phyloP scores from a whole-genome alignment of 176 grass and related monocot genomes.

The Carex pumila region DNA sequence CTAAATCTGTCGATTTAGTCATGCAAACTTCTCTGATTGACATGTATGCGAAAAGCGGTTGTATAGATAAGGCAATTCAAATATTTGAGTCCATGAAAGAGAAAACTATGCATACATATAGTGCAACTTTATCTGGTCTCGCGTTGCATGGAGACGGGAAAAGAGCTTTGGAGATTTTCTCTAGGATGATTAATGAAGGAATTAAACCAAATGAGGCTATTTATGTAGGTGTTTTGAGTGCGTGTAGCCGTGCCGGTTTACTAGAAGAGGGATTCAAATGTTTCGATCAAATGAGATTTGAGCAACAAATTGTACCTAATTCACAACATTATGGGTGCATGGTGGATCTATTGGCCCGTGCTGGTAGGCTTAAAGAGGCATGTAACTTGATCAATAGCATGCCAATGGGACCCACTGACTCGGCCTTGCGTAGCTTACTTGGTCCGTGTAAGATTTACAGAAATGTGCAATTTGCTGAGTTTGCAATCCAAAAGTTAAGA shows the following conservation, averaged over 20 bases:
- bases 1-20: slow-evolving; percentile 37
- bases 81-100: slow-evolving; percentile 40
- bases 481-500: slow-evolving; percentile 26
- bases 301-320: slow-evolving; percentile 49
- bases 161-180: slow-evolving; percentile 46
- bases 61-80: slow-evolving; percentile 33
- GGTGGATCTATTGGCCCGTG: slow-evolving; percentile 64
- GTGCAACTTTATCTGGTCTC: slow-evolving; percentile 49
- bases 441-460: slow-evolving; percentile 62
- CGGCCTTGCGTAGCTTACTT: slow-evolving; percentile 61
- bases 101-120: slow-evolving; percentile 56
- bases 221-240: slow-evolving; percentile 64
- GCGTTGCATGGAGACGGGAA: slow-evolving; percentile 52
- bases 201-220: slow-evolving; percentile 47
- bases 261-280: slow-evolving; percentile 60
- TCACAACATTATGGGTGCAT: slow-evolving; percentile 75
- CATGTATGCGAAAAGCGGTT: slow-evolving; percentile 48
- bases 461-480: slow-evolving; percentile 36
- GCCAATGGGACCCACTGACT: slow-evolving; percentile 42
- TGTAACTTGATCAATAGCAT: slow-evolving; percentile 44
- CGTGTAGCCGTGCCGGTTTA: slow-evolving; percentile 58
- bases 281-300: slow-evolving; percentile 70
- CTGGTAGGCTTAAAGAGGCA: slow-evolving; percentile 49
- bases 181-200: slow-evolving; percentile 44
- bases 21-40: slow-evolving; percentile 62